Evolutionary conservation across 805 yeast genomes (phyloP).

Genomic region (Cyberlindnera saturnus): DNA sequence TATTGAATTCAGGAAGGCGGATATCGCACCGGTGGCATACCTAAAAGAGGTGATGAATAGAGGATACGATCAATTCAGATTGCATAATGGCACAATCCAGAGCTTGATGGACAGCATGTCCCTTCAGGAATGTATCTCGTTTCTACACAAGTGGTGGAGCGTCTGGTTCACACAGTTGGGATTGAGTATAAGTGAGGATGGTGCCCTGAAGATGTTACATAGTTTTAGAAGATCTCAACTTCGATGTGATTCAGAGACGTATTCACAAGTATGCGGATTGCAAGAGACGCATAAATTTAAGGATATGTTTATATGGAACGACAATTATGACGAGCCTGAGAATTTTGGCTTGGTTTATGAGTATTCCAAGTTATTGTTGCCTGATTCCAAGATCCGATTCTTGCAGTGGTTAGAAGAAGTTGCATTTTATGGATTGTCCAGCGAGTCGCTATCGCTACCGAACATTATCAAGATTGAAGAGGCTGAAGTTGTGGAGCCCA

Average conservation of each 20-base stretch:
- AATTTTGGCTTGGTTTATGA: conserved; percentile 20
- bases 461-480: conserved; percentile 23
- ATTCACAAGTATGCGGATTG: conserved; percentile 5
- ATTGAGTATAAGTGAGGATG: conserved; percentile 27
- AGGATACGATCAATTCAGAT: conserved; percentile 20
- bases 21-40: conserved; percentile 23
- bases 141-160: conserved; percentile 31
- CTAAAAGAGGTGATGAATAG: conserved; percentile 22
- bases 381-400: conserved; percentile 9
- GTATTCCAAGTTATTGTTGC: conserved; percentile 4
- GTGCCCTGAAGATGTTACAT: conserved; percentile 26
- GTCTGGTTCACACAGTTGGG: conserved; percentile 27
- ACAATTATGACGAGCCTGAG: conserved; percentile 3
- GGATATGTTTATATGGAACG: conserved; percentile 17
- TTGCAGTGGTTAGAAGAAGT: conserved; percentile 17
- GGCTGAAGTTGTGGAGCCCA: not conserved
- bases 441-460: conserved; percentile 9
- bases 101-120: conserved; percentile 15
- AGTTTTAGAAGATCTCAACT: conserved; percentile 19
- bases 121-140: conserved; percentile 10
- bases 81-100: conserved; percentile 20
- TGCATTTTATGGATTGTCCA: conserved; percentile 10
- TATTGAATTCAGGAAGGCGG: conserved; percentile 4
- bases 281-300: conserved; percentile 7
- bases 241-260: conserved; percentile 9